phyloP scores from a whole-genome alignment of 176 grass and related monocot species.

The Musa schizocarpa region DNA sequence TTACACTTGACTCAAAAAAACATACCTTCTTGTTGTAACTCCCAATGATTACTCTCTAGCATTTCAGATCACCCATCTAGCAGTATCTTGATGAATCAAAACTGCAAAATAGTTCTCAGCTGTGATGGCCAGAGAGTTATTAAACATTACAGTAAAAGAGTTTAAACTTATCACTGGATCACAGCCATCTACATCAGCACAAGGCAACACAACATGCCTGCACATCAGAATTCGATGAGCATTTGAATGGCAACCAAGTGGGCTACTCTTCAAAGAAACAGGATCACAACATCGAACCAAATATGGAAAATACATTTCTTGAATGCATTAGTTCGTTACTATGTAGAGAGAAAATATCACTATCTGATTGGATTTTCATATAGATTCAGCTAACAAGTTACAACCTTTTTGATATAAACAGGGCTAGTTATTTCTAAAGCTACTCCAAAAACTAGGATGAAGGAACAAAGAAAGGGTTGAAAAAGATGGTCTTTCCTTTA shows the following conservation, averaged over 20 bases:
- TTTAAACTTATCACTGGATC: no score
- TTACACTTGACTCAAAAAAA: no score
- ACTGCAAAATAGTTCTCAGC: no score
- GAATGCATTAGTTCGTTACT: neutral
- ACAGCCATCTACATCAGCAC: no score
- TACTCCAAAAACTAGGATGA: constrained; percentile 15
- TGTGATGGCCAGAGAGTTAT: no score
- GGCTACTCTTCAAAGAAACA: neutral
- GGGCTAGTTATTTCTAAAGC: neutral
- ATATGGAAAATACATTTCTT: neutral
- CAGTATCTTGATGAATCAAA: no score
- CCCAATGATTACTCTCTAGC: no score
- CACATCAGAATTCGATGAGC: neutral
- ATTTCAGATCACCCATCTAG: no score
- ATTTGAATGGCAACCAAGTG: neutral
- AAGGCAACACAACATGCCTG: neutral
- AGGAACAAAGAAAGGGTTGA: constrained; percentile 12
- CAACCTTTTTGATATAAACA: neutral
- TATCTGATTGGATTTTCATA: neutral
- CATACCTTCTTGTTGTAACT: no score
- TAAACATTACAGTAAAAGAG: no score
- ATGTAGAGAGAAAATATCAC: neutral
- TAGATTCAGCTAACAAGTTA: neutral
- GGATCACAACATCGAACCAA: neutral
- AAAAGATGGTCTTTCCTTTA: constrained; percentile 15